A percentile compares a stretch with the other conserved stretches of the same genome.
phyloP scores from a whole-genome alignment of 805 yeast species.

The Saturnispora sanitii region DNA sequence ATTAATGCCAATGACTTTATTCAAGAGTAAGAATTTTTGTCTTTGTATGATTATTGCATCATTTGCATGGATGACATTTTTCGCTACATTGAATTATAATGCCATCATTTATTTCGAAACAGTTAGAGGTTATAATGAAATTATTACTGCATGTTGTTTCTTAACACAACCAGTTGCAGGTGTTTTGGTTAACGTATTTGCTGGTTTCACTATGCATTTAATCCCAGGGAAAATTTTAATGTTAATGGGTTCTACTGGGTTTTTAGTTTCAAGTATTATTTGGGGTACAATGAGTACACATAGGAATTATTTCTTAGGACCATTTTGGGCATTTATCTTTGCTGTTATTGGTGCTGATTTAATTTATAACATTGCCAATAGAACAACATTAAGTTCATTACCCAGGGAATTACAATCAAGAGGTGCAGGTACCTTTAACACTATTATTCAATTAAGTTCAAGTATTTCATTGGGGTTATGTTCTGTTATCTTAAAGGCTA shows the following conservation, averaged over 20 bases:
- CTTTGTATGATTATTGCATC: conserved; percentile 30
- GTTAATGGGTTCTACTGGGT: conserved; percentile 28
- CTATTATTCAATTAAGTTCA: conserved; percentile 32
- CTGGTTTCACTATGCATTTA: conserved; percentile 36
- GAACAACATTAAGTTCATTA: conserved; percentile 34
- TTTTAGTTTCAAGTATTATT: conserved; percentile 28
- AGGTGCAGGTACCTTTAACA: conserved; percentile 41
- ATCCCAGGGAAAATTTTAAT: conserved; percentile 33
- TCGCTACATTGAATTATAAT: conserved; percentile 32
- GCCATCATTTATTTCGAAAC: conserved; percentile 35
- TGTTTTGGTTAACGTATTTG: conserved; percentile 33
- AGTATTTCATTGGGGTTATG: conserved; percentile 35
- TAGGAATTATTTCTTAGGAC: conserved; percentile 34
- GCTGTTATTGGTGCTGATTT: conserved; percentile 40
- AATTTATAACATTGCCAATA: conserved; percentile 35
- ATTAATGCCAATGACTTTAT: conserved; percentile 38
- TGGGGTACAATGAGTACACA: conserved; percentile 33
- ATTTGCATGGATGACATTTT: conserved; percentile 35
- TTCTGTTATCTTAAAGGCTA: conserved; percentile 30
- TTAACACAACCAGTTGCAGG: conserved; percentile 37
- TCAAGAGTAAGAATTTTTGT: conserved; percentile 31
- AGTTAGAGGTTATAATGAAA: conserved; percentile 28
- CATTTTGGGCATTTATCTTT: conserved; percentile 34
- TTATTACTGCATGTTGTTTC: conserved; percentile 35
- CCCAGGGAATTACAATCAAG: conserved; percentile 31